Evolutionary conservation across 768 basidiomycete species (phyloP).

Genomic region (Boletus rubropictus): DNA sequence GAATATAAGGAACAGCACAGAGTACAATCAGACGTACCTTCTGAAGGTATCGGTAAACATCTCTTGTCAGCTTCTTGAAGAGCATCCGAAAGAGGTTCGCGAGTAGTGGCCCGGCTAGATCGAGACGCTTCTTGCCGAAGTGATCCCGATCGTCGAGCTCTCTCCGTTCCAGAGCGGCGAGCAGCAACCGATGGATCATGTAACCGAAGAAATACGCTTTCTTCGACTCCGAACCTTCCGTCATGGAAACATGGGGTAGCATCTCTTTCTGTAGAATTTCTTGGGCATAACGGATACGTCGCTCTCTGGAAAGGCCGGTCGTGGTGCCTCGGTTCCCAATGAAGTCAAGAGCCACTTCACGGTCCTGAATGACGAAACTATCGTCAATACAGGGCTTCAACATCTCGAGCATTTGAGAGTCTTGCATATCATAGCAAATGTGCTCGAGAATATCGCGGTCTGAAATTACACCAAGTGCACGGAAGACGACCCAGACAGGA

Average conservation of each 20-base stretch:
- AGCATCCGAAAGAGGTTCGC: slow-evolving; percentile 98
- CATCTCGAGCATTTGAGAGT: slow-evolving; percentile 95
- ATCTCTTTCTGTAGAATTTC: slow-evolving; percentile 99
- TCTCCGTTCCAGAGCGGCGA: slow-evolving; percentile 89
- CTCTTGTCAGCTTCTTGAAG: slow-evolving; percentile 93
- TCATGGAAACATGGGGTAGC: slow-evolving; percentile 95
- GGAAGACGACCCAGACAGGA: slow-evolving; percentile 98
- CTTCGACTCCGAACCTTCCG: slow-evolving; percentile 92
- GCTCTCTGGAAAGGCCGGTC: slow-evolving; percentile 84
- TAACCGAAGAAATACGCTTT: slow-evolving; percentile 99
- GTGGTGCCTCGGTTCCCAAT: slow-evolving; percentile 98
- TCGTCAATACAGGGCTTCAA: slow-evolving; percentile 98
- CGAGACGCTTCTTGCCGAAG: slow-evolving; percentile 96
- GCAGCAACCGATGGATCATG: slow-evolving; percentile 94
- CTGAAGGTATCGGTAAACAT: slow-evolving; percentile 94
- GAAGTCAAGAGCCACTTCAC: slow-evolving; percentile 95
- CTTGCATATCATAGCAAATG: slow-evolving; percentile 97
- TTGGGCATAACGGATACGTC: slow-evolving; percentile 92
- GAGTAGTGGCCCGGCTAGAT: slow-evolving; percentile 90
- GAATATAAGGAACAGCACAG: background rate
- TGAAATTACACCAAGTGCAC: slow-evolving; percentile 94
- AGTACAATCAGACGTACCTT: slow-evolving; percentile 52
- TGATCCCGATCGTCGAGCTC: slow-evolving; percentile 99
- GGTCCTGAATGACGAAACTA: slow-evolving; percentile 95
- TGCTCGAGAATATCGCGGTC: slow-evolving; percentile 97